Conservation (phyloP, 2,329 filamentous ascomycete genomes). For the Coccinonectria pachysandricola region DNA sequence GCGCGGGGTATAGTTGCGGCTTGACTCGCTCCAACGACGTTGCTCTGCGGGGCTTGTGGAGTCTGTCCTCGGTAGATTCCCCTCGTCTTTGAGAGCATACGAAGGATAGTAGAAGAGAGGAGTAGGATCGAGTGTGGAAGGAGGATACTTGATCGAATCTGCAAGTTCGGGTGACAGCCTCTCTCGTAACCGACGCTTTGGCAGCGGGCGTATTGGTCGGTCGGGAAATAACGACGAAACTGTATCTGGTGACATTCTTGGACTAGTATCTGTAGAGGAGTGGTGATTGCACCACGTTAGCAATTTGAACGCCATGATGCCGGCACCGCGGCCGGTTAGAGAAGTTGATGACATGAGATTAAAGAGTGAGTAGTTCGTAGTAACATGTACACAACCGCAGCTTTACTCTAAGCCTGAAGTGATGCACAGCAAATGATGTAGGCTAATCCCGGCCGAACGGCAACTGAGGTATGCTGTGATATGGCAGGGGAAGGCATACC, state of each 20-base stretch:
- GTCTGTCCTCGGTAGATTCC: slow-evolving; percentile 9
- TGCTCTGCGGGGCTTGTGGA: slow-evolving; percentile 14
- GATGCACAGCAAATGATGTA: too few relatives aligned
- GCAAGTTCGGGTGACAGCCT: slow-evolving; percentile 78
- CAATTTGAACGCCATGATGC: slow-evolving; percentile 13
- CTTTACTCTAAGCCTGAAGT: too few relatives aligned
- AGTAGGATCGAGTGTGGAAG: slow-evolving; percentile 57
- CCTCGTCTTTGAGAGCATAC: slow-evolving; percentile 44
- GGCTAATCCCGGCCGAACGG: too few relatives aligned
- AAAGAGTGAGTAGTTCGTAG: slow-evolving; percentile 4
- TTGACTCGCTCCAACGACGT: slow-evolving; percentile 13
- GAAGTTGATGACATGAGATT: slow-evolving; percentile 6
- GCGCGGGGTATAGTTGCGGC: slow-evolving; percentile 16
- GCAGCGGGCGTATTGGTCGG: slow-evolving; percentile 84
- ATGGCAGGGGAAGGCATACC: slow-evolving; percentile 28
- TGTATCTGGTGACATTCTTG: slow-evolving; percentile 60
- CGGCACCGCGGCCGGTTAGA: slow-evolving; percentile 7
- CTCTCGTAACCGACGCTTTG: slow-evolving; percentile 79
- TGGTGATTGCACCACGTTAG: slow-evolving; percentile 17
- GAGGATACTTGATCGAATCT: slow-evolving; percentile 72
- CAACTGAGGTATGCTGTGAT: too few relatives aligned
- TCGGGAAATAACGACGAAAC: slow-evolving; percentile 75
- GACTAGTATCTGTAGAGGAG: slow-evolving; percentile 30
- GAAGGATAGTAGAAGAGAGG: slow-evolving; percentile 58
- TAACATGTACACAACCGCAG: slow-evolving; percentile 1